Percentiles rank a stretch among this genome's conserved stretches.
These are phyloP conservation scores for Dorcoceras hygrometricum DNA, from an alignment of 257 asterid species.

Conservation along the genomic window DNA sequence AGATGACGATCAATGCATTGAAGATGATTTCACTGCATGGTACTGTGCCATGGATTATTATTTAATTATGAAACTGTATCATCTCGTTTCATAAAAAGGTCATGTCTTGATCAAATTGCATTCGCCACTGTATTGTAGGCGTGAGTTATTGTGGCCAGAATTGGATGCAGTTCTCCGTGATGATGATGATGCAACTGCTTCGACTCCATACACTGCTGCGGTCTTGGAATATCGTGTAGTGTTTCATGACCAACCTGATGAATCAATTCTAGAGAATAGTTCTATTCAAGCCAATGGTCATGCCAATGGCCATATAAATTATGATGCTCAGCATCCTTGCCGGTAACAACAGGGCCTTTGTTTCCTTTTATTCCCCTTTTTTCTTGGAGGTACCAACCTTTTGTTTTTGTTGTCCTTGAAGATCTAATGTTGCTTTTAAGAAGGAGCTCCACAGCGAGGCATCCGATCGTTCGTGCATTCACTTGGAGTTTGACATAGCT, in stretches of 20 bases:
- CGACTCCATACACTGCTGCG: constrained; percentile 95
- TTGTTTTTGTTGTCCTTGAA: constrained; percentile 29
- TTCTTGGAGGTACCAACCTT: constrained; percentile 19
- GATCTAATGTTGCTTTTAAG: constrained; percentile 77
- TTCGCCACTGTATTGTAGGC: constrained; percentile 47
- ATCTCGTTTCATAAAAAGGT: not conserved
- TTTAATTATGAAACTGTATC: not conserved
- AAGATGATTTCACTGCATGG: constrained; percentile 97
- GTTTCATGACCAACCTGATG: constrained; percentile 53
- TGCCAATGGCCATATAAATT: constrained; percentile 52
- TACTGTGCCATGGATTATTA: constrained; percentile 26
- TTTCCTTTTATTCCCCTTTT: not conserved
- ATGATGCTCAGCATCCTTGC: constrained; percentile 96
- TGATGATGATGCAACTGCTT: constrained; percentile 60
- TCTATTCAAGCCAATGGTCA: constrained; percentile 41
- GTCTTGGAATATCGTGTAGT: constrained; percentile 87
- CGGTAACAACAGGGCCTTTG: constrained; percentile 39
- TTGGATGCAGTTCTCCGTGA: constrained; percentile 67
- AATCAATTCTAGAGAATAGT: constrained; percentile 35
- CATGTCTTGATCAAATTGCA: not conserved
- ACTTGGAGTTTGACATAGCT: constrained; percentile 90
- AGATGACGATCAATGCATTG: constrained; percentile 98
- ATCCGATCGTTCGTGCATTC: constrained; percentile 97
- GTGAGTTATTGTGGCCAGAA: constrained; percentile 90
- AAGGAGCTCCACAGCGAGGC: constrained; percentile 90